These are phyloP conservation scores for Solanum pinnatisectum DNA, from an alignment of 257 asterid genomes.

Conservation along the genomic window DNA sequence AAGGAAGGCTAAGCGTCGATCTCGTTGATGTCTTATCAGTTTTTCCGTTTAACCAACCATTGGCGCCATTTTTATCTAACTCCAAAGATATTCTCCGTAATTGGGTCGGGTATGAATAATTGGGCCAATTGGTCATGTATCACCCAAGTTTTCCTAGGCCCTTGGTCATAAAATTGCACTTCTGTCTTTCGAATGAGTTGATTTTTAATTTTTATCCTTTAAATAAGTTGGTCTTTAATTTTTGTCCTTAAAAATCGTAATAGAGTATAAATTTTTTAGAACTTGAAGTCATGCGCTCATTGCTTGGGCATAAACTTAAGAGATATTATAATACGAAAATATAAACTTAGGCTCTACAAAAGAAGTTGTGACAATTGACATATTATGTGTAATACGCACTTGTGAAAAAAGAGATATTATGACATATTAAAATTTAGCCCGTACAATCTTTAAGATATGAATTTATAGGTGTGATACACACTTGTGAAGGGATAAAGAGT, in stretches of 20 bases:
- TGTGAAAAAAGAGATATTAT: neutral
- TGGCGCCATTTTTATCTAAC: neutral
- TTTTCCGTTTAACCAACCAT: neutral
- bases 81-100: neutral
- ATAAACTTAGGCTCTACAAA: fast-evolving
- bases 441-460: no score
- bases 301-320: fast-evolving
- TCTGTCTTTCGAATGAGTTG: neutral
- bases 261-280: neutral
- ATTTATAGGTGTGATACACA: no score
- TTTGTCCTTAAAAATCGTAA: neutral
- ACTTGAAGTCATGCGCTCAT: neutral
- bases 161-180: neutral
- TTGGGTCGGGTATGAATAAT: neutral
- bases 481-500: no score
- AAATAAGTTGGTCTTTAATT: neutral
- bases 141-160: neutral
- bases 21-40: neutral
- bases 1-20: neutral
- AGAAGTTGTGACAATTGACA: neutral
- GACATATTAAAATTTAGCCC: neutral
- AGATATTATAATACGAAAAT: neutral
- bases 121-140: neutral
- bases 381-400: neutral
- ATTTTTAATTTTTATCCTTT: neutral